Base-by-base conservation (phyloP, 495 filamentous ascomycete genomes). In the Penicillium robsamsonii region DNA sequence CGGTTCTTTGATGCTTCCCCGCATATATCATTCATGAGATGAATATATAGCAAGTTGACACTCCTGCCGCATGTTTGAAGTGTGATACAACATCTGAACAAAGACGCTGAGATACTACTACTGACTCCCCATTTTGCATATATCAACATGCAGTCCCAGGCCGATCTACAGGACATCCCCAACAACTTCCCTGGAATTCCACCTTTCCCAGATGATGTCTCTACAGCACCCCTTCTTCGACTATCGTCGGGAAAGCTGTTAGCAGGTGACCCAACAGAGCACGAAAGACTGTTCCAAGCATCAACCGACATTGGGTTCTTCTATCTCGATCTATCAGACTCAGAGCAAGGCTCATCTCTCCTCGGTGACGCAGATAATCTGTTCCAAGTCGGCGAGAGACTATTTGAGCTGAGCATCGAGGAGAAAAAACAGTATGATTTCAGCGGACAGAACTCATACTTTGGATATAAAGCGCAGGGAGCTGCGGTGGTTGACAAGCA, bases 221-320 rank as follows among this genome's bases (percentile, higher is more conserved):
- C 75, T 17, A 82, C 79, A 1, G 81, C 82, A 2, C 78, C 81
- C 5, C 71, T 87, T 3, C 70, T 84, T 17, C 74, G 77, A 13
- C 70, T 87, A 22, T 79, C 82, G 0, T 70, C 85, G 1, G 43
- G 56, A 0, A 82, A 81, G 49, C 73, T 87, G 6, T 66, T 73
- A 13, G 61, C 62, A 3, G 63, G 75, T 6, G 68, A 79, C 50
- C 18, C 50, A 1, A 61, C 49, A 6, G 84, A 86, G 61, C 62
- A 61, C 10, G 52, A 71, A 17, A 68, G 74, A 15, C 72, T 82
- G 27, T 81, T 75, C 59, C 53, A 68, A 30, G 74, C 81, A 1
- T 81, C 74, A 29, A 73, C 77, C 22, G 75, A 80, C 7, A 74
- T 86, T 18, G 85, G 85, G 17, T 85, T 87, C 70, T 87, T 86